phyloP scores from a whole-genome alignment of 2,329 filamentous ascomycete species.

The Rhynchosporium secalis region DNA sequence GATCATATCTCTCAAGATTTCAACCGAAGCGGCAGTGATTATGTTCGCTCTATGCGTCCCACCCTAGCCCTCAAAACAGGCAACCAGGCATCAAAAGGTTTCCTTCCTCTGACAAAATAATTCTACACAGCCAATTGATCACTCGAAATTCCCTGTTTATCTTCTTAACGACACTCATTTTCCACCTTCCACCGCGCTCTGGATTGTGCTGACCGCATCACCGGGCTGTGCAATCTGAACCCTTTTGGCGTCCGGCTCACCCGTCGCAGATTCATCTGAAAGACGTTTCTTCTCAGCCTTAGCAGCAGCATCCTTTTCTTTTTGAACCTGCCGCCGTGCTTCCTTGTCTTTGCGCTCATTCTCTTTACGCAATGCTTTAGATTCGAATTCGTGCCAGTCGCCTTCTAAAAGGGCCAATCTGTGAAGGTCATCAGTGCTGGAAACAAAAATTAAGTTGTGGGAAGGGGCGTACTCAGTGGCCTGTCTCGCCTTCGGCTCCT shows the following conservation, averaged over 20 bases:
- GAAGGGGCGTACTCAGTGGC: slow-evolving; percentile 68
- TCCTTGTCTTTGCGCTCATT: slow-evolving; percentile 65
- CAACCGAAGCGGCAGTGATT: too few relatives aligned
- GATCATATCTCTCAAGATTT: too few relatives aligned
- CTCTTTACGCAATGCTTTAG: slow-evolving; percentile 88
- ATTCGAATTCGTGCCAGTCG: slow-evolving; percentile 99
- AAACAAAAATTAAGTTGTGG: not conserved
- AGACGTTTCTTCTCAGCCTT: slow-evolving; percentile 37
- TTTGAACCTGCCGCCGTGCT: slow-evolving; percentile 36
- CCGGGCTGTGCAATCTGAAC: slow-evolving; percentile 30
- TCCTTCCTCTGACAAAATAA: not conserved
- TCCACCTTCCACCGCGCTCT: slow-evolving; percentile 14
- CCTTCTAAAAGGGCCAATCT: slow-evolving; percentile 77
- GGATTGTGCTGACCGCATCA: slow-evolving; percentile 9
- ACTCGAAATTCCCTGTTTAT: not conserved
- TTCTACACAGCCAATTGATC: not conserved
- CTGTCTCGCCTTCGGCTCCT: slow-evolving; percentile 75
- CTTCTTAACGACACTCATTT: not conserved
- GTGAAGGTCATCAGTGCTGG: slow-evolving; percentile 32
- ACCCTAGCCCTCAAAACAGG: too few relatives aligned
- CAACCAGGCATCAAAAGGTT: too few relatives aligned
- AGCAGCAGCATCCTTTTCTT: slow-evolving; percentile 37
- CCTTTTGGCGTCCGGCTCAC: slow-evolving; percentile 36
- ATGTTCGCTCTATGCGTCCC: too few relatives aligned
- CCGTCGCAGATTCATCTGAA: slow-evolving; percentile 28